Conservation (phyloP, 495 filamentous ascomycete genomes). For the Aspergillus ellipticus region DNA sequence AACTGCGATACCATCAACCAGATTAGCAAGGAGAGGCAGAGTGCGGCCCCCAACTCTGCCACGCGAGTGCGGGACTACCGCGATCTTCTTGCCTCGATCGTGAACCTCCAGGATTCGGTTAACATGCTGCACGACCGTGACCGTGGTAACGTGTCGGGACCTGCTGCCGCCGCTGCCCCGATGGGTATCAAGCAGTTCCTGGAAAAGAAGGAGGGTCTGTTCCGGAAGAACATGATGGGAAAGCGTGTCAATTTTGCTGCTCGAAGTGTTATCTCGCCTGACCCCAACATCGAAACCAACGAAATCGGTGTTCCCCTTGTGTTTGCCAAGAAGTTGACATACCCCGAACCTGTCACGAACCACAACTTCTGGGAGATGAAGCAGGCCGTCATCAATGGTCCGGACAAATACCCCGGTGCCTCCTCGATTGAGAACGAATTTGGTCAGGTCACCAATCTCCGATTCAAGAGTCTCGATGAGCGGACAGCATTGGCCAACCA, state of each 20-base stretch:
- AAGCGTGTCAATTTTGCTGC: constrained; percentile 99
- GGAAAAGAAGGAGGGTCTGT: constrained; percentile 98
- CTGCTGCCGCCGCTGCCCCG: constrained; percentile 43
- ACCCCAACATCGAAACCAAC: constrained; percentile 97
- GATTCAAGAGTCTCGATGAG: constrained; percentile 80
- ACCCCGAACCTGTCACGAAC: constrained; percentile 93
- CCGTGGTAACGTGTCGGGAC: constrained; percentile 73
- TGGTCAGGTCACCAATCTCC: constrained; percentile 83
- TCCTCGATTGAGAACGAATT: constrained; percentile 92
- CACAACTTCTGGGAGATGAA: constrained; percentile 96
- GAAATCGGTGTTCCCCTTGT: constrained; percentile 98
- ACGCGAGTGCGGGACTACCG: constrained; percentile 48
- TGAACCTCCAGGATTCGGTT: constrained; percentile 80
- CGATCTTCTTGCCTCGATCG: constrained; percentile 68
- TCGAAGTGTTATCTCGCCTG: constrained; percentile 95
- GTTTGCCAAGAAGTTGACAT: constrained; percentile 93
- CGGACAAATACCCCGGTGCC: constrained; percentile 91
- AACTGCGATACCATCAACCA: constrained; percentile 65
- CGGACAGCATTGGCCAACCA: constrained; percentile 84
- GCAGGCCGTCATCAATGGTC: constrained; percentile 92
- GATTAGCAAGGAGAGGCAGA: constrained; percentile 69
- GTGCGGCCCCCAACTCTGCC: constrained; percentile 35
- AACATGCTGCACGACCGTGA: constrained; percentile 88
- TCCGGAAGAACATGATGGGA: constrained; percentile 99
- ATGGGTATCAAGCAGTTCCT: constrained; percentile 93